Evolutionary conservation across 2,329 filamentous ascomycete species (phyloP).

Genomic region (Nothophaeocryptopus gaeumannii): DNA sequence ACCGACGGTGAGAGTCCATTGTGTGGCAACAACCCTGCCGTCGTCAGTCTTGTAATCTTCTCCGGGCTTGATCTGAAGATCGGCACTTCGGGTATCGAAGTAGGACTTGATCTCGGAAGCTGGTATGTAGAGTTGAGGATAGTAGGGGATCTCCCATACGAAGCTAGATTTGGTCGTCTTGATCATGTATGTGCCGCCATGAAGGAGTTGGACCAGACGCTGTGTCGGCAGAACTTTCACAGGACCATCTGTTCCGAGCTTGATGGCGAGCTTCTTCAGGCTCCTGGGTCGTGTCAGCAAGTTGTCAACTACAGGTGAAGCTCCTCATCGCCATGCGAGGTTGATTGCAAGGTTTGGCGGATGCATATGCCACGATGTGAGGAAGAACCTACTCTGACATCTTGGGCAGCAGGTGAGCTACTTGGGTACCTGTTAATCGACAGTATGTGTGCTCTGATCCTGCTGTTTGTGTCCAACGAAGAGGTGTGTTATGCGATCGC

Average conservation of each 20-base stretch:
- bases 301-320: too few relatives aligned
- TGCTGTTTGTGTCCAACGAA: too few relatives aligned
- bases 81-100: slow-evolving; percentile 6
- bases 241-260: slow-evolving; percentile 41
- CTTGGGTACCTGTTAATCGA: too few relatives aligned
- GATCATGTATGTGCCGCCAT: slow-evolving; percentile 35
- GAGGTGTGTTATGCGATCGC: too few relatives aligned
- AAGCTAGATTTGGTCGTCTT: slow-evolving; percentile 34
- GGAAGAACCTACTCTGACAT: too few relatives aligned
- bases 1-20: slow-evolving; percentile 25
- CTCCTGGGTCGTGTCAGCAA: slow-evolving; percentile 22
- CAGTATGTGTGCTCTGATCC: too few relatives aligned
- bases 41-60: slow-evolving; percentile 20
- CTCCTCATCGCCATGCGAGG: too few relatives aligned
- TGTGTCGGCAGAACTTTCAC: slow-evolving; percentile 32
- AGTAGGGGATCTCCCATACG: slow-evolving; percentile 47
- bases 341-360: too few relatives aligned
- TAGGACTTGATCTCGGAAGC: slow-evolving; percentile 14
- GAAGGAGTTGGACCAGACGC: slow-evolving; percentile 34
- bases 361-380: too few relatives aligned
- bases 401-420: too few relatives aligned
- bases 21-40: slow-evolving; percentile 23
- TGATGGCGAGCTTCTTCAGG: slow-evolving; percentile 41
- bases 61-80: slow-evolving; percentile 20
- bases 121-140: slow-evolving; percentile 40